phyloP scores from a whole-genome alignment of 2,329 filamentous ascomycete genomes.

The Aureobasidium lini region DNA sequence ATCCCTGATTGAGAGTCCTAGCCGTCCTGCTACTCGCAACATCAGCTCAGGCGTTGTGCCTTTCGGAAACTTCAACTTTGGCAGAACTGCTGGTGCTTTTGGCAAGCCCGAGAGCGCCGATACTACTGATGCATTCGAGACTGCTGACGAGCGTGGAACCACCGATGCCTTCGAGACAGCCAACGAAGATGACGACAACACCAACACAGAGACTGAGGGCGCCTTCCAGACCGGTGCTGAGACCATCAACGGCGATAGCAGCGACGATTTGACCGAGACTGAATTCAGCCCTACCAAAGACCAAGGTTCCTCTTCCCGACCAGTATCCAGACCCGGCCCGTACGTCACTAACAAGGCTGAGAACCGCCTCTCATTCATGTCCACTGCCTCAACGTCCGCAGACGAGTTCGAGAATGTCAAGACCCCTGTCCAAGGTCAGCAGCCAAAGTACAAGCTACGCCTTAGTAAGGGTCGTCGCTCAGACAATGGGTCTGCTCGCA shows the following conservation, averaged over 20 bases:
- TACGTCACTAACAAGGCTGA: slow-evolving; percentile 42
- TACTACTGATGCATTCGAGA: slow-evolving; percentile 60
- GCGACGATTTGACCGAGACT: slow-evolving; percentile 75
- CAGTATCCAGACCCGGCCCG: slow-evolving; percentile 25
- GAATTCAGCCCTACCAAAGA: slow-evolving; percentile 44
- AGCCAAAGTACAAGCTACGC: slow-evolving; percentile 64
- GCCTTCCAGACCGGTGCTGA: slow-evolving; percentile 93
- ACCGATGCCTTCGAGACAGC: slow-evolving; percentile 62
- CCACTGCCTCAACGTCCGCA: slow-evolving; percentile 80
- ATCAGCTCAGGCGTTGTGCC: slow-evolving; percentile 16
- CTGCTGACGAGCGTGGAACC: slow-evolving; percentile 49
- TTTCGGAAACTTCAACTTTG: slow-evolving; percentile 5
- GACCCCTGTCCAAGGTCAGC: slow-evolving; percentile 57
- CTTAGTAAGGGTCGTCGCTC: slow-evolving; percentile 37
- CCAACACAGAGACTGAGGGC: slow-evolving; percentile 70
- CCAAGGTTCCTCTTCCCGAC: slow-evolving; percentile 22
- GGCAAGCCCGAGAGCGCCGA: slow-evolving; percentile 35
- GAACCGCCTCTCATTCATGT: slow-evolving; percentile 65
- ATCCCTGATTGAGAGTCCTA: slow-evolving; percentile 51
- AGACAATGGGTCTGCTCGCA: slow-evolving; percentile 6
- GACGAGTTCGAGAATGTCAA: slow-evolving; percentile 61
- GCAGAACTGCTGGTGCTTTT: slow-evolving; percentile 11
- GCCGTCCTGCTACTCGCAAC: slow-evolving; percentile 30
- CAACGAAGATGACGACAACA: slow-evolving; percentile 59
- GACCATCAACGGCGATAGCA: slow-evolving; percentile 59